These are phyloP conservation scores for Kurtzmaniella quercitrusa DNA, from an alignment of 1,139 yeast species.

Conservation along the genomic window DNA sequence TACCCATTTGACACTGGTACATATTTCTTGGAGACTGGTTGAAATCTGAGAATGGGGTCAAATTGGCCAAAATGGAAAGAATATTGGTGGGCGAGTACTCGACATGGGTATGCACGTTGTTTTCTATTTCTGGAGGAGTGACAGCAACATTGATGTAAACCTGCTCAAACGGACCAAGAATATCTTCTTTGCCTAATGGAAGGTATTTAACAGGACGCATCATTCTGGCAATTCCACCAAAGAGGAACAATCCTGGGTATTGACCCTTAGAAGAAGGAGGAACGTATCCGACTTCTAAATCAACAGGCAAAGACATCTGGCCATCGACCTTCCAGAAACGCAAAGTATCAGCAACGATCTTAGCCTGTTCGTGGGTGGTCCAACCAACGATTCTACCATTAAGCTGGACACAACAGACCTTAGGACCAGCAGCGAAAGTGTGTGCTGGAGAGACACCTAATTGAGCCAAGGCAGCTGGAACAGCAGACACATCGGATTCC, in stretches of 20 bases:
- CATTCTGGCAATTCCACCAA: slow-evolving; percentile 94
- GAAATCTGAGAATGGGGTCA: slow-evolving; percentile 97
- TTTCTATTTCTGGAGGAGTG: slow-evolving; percentile 85
- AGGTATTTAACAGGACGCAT: slow-evolving; percentile 91
- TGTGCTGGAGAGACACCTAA: slow-evolving; percentile 83
- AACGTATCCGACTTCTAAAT: slow-evolving; percentile 89
- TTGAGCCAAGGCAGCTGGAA: slow-evolving; percentile 62
- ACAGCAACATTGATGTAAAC: slow-evolving; percentile 96
- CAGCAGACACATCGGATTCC: slow-evolving; percentile 67
- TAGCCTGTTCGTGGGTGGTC: slow-evolving; percentile 88
- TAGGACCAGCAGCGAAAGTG: slow-evolving; percentile 83
- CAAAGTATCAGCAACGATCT: slow-evolving; percentile 80
- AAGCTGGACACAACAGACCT: slow-evolving; percentile 81
- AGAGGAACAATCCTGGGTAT: slow-evolving; percentile 90
- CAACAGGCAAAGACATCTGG: slow-evolving; percentile 68
- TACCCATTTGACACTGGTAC: slow-evolving; percentile 99
- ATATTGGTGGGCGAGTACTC: slow-evolving; percentile 95
- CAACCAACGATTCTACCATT: slow-evolving; percentile 94
- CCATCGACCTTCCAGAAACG: slow-evolving; percentile 94
- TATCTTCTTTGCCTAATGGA: slow-evolving; percentile 77
- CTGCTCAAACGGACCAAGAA: slow-evolving; percentile 96
- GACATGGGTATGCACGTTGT: slow-evolving; percentile 82
- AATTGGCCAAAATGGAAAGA: slow-evolving; percentile 66
- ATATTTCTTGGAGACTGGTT: slow-evolving; percentile 99
- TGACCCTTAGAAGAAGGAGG: slow-evolving; percentile 96